phyloP scores from a whole-genome alignment of 352 stramenopile genomes.

The Globisporangium abappressorium region DNA sequence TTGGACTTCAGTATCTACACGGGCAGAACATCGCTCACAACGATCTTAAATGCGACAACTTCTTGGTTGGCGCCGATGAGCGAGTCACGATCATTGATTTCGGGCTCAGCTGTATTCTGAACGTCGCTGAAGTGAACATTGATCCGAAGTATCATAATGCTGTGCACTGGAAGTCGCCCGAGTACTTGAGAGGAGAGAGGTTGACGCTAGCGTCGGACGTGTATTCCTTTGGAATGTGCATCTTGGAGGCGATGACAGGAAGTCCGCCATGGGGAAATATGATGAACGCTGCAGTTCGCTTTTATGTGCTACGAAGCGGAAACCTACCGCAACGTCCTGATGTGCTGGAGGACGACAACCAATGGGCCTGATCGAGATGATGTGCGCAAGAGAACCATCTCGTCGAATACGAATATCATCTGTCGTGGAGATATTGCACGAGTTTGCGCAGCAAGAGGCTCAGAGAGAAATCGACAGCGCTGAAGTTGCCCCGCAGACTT shows the following conservation, averaged over 20 bases:
- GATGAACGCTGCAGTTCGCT: not conserved
- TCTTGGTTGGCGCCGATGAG: slow-evolving; percentile 1
- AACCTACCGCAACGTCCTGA: not conserved
- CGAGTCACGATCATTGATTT: slow-evolving; percentile 14
- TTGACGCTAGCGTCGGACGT: slow-evolving; percentile 9
- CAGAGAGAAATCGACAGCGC: not conserved
- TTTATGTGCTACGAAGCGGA: not conserved
- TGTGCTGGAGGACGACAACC: not conserved
- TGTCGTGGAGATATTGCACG: not conserved
- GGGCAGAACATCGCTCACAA: slow-evolving; percentile 10
- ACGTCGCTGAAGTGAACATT: not conserved
- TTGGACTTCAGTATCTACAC: slow-evolving; percentile 9
- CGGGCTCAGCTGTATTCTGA: slow-evolving; percentile 4
- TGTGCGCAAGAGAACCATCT: slow-evolving; percentile 6
- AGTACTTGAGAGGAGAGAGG: not conserved
- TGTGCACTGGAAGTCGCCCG: not conserved
- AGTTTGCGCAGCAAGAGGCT: slow-evolving; percentile 6
- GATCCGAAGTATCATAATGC: not conserved
- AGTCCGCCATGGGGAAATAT: slow-evolving; percentile 3
- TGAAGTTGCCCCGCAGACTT: too few species aligned
- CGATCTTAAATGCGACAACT: slow-evolving; percentile 14
- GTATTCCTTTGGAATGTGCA: slow-evolving; percentile 20
- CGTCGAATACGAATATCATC: not conserved
- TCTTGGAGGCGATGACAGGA: slow-evolving; percentile 10
- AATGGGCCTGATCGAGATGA: slow-evolving; percentile 8